phyloP scores from a whole-genome alignment of 352 stramenopile species.

The Globisporangium nagaii region DNA sequence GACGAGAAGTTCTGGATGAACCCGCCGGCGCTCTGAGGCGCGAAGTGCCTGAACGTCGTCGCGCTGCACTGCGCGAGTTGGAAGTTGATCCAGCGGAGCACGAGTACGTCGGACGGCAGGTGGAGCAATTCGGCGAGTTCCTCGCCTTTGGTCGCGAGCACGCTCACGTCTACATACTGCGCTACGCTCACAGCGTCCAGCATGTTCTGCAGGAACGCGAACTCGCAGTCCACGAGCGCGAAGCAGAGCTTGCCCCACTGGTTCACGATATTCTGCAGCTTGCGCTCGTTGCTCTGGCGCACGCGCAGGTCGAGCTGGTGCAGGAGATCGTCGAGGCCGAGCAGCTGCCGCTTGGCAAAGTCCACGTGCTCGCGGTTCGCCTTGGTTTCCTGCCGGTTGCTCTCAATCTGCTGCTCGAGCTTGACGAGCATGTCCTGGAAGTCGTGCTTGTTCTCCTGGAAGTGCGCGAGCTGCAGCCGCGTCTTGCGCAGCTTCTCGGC shows the following conservation, averaged over 20 bases:
- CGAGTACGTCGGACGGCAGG: conserved; percentile 46
- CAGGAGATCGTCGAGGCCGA: conserved; percentile 54
- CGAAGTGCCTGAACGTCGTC: conserved; percentile 23
- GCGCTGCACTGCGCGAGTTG: conserved; percentile 45
- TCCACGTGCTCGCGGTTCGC: conserved; percentile 52
- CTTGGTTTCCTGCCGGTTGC: conserved; percentile 34
- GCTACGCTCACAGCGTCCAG: conserved; percentile 30
- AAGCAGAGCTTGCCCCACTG: conserved; percentile 61
- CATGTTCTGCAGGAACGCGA: conserved; percentile 57
- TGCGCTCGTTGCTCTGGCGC: conserved; percentile 43
- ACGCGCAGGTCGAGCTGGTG: conserved; percentile 43
- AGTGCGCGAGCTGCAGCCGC: conserved; percentile 36
- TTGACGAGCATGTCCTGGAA: conserved; percentile 43
- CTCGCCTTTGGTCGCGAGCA: conserved; percentile 46
- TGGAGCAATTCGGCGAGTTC: conserved; percentile 42
- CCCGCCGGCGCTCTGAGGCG: conserved; percentile 1
- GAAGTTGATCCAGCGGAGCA: conserved; percentile 71
- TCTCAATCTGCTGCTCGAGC: conserved; percentile 53
- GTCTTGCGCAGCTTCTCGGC: conserved; percentile 28
- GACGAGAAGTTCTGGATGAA: conserved; percentile 71
- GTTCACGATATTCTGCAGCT: conserved; percentile 55
- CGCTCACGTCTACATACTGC: conserved; percentile 38
- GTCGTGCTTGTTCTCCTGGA: conserved; percentile 36
- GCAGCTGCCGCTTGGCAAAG: conserved; percentile 48
- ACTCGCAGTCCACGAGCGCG: conserved; percentile 47